Evolutionary conservation across 1,284 basidiomycete species (phyloP).

Genomic region (Leccinum subrobustum): DNA sequence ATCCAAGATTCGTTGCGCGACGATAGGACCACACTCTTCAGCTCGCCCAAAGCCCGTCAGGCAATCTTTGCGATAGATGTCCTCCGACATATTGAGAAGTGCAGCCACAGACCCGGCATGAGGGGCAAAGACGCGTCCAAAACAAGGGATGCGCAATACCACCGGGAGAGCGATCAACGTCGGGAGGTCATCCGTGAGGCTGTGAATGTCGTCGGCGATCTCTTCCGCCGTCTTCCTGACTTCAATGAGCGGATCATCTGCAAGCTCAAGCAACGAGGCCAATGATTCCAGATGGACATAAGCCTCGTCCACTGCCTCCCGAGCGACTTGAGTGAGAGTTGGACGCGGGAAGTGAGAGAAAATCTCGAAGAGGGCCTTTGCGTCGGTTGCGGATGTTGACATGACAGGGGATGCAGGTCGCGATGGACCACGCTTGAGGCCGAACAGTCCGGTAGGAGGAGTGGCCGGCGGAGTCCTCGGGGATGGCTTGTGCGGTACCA

Average conservation of each 20-base stretch:
- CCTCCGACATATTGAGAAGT: slow-evolving; percentile 58
- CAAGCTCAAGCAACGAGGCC: slow-evolving; percentile 53
- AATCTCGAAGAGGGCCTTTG: slow-evolving; percentile 57
- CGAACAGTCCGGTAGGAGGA: slow-evolving; percentile 59
- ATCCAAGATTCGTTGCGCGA: slow-evolving; percentile 56
- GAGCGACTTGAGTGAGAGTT: slow-evolving; percentile 54
- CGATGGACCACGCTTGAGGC: slow-evolving; percentile 65
- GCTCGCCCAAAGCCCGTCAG: slow-evolving; percentile 72
- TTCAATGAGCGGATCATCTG: slow-evolving; percentile 31
- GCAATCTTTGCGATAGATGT: slow-evolving; percentile 63
- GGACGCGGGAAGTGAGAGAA: slow-evolving; percentile 59
- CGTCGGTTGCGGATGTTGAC: slow-evolving; percentile 53
- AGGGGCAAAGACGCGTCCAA: slow-evolving; percentile 27
- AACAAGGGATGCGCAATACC: slow-evolving; percentile 45
- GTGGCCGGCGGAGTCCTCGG: slow-evolving; percentile 52
- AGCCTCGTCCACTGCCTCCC: slow-evolving; percentile 76
- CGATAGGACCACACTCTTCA: slow-evolving; percentile 63
- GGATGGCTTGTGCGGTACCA: slow-evolving; percentile 34
- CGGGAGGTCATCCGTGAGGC: slow-evolving; percentile 60
- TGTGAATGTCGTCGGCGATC: slow-evolving; percentile 43
- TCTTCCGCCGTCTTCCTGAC: slow-evolving; percentile 26
- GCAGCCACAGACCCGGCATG: slow-evolving; percentile 43
- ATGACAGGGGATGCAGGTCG: slow-evolving; percentile 59
- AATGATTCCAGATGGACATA: slow-evolving; percentile 61
- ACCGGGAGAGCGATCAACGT: slow-evolving; percentile 68